Base-by-base conservation (phyloP, 495 filamentous ascomycete genomes). In the Daldinia childiae region DNA sequence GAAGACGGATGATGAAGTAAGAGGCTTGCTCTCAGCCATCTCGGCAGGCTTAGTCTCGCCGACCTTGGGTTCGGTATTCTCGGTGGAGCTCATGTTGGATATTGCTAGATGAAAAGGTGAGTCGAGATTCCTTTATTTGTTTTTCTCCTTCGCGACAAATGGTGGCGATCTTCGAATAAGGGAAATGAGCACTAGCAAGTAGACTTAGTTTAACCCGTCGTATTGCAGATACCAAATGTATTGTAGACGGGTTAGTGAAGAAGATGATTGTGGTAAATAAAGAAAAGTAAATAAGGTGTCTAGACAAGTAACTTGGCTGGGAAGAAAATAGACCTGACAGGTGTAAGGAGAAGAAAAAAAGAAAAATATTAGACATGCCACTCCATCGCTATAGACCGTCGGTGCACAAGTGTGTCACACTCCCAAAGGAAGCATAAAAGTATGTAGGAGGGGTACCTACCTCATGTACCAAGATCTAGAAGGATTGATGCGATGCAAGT, bases 1-100 rank as follows among this genome's bases (percentile, higher is more conserved):
- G 85, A 97, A 99, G 58, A 99, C 90, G 12, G 82, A 80, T 7
- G 81, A 80, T 3, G 79, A 76, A 57, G 83, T 82, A 38, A 82
- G 75, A 62, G 82, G 76, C 62, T 76, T 76, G 36, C 43, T 56
- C 79, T 81, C 79, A 60, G 71, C 36, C 8, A 39, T 73, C 76
- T 76, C 76, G 34, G 78, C 69, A 30, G 77, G 61, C 76, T 80
- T 82, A 69, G 78, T 72, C 71, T 71, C 73, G 32, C 64, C 74
- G 69, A 74, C 71, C 78, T 81, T 83, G 64, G 79, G 73, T 58
- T 80, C 78, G 55, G 78, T 78, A 68, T 79, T 82, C 60, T 84
- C 81, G 73, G 79, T 75, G 62, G 81, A 81, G 32, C 48, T 76
- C 81, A 83, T 84, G 58, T 67, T 82, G 77, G 38, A 55, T 60